Evolutionary conservation across 2,329 filamentous ascomycete genomes (phyloP), one percentile per base, ranked within the genome.

Genomic region (Basipetospora sp.): DNA sequence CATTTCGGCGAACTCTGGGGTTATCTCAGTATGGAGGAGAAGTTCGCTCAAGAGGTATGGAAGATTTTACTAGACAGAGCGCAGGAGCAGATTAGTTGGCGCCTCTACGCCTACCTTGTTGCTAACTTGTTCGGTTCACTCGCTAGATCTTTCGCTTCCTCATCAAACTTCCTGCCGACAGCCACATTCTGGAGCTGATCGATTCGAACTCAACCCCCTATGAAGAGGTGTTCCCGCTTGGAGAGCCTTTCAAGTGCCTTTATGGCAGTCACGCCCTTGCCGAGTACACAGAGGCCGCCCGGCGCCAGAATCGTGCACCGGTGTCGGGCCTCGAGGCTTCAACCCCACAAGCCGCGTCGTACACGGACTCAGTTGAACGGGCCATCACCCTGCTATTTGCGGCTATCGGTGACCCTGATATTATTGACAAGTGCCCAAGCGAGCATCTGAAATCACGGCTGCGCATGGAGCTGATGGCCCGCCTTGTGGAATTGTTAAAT

Each of bases 1-100:
- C 82, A 92, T 54, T 93, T 94, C 49, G 71, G 83, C 38, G 77
- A 88, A 43, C 60, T 98, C 17, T 94, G 90, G 67, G 71, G 74
- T 31, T 80, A 88, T 49, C 65, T 96, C 38, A 74, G 76, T 44
- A 71, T 87, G 59, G 71, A 82, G 31, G 77, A 87, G 41, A 65
- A 62, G 35, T 60, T 85, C 30, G 76, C 81, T 5, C 64, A 70
- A 50, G 76, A 82, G 63, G 77, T 80, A 63, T 46, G 57, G 42
- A 15, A 14, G 29, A 15, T 32, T 36, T 8, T 29, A 26, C 22
- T 26, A 11, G 31, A 9, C 19, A 9, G 9, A 13, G 32, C 6
- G n/a, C n/a, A n/a, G n/a, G n/a, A n/a, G n/a, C n/a, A n/a, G n/a
- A n/a, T n/a, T n/a, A n/a, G n/a, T n/a, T n/a, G n/a, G n/a, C n/a